These are phyloP conservation scores for Bryum argenteum DNA, from an alignment of 225 moss, liverwort and hornwort species.

Conservation along the genomic window DNA sequence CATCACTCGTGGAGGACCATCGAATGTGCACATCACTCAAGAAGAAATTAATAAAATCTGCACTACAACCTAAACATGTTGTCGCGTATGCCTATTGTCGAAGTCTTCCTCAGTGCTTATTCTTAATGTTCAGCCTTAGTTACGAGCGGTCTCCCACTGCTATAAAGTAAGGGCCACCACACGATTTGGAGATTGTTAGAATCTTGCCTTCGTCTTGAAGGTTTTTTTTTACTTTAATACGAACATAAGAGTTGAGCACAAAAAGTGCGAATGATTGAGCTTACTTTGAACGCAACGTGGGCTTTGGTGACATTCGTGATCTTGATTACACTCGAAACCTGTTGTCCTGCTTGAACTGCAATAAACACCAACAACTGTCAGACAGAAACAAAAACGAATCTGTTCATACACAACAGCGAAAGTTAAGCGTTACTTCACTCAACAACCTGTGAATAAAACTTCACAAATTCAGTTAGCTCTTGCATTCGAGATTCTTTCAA, in stretches of 20 bases:
- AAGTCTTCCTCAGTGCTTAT: not conserved
- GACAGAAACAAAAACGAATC: too few species aligned
- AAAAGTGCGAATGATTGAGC: conserved; percentile 20
- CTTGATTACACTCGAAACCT: conserved; percentile 81
- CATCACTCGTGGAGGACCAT: too few species aligned
- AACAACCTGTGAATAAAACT: too few species aligned
- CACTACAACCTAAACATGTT: too few species aligned
- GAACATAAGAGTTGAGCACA: not conserved
- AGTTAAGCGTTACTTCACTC: too few species aligned
- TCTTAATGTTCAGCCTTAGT: not conserved
- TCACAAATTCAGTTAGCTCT: too few species aligned
- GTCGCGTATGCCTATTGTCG: not conserved
- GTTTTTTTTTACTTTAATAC: not conserved
- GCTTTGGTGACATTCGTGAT: conserved; percentile 79
- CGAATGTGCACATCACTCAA: too few species aligned
- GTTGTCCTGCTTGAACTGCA: conserved; percentile 82
- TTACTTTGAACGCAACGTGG: conserved; percentile 92
- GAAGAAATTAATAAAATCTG: too few species aligned
- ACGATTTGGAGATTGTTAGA: not conserved
- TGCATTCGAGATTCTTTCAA: too few species aligned
- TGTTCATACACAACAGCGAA: too few species aligned
- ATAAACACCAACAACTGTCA: too few species aligned
- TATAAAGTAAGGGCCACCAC: not conserved
- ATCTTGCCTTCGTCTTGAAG: not conserved
- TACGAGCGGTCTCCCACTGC: not conserved